Percentiles rank a stretch among this genome's conserved stretches.
Conservation (phyloP, 2,329 filamentous ascomycete genomes). For the Grosmannia clavigera region DNA sequence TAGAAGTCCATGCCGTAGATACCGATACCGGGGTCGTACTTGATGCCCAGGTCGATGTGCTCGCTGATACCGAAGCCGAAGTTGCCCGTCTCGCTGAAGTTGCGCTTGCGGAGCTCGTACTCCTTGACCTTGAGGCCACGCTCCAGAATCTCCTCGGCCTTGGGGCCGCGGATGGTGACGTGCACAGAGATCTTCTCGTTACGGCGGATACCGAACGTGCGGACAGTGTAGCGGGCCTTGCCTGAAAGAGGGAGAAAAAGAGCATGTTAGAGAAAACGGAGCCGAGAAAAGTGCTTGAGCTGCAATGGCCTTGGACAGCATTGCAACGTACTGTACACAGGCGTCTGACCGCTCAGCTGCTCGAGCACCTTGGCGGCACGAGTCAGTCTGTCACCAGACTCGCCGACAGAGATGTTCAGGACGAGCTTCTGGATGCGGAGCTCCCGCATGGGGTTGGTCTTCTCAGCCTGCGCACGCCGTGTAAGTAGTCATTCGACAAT, state of each 20-base stretch:
- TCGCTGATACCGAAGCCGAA: conserved; percentile 99
- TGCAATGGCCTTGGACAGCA: background rate
- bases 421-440: conserved; percentile 99
- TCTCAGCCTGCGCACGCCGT: conserved; percentile 49
- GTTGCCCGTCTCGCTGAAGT: conserved; percentile 99
- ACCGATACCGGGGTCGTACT: conserved; percentile 97
- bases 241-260: conserved; percentile 33
- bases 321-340: conserved; percentile 70
- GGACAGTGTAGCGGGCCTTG: conserved; percentile 99
- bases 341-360: conserved; percentile 98
- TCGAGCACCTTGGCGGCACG: conserved; percentile 99
- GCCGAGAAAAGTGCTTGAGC: background rate
- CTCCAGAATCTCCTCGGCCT: conserved; percentile 99
- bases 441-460: conserved; percentile 99
- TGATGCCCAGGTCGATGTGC: conserved; percentile 99
- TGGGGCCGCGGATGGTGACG: conserved; percentile 94
- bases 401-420: conserved; percentile 98
- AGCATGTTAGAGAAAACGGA: background rate
- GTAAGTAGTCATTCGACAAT: conserved; percentile 15
- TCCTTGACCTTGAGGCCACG: conserved; percentile 99
- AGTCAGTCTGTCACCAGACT: conserved; percentile 99
- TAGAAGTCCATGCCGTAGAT: conserved; percentile 99
- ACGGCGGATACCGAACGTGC: conserved; percentile 99
- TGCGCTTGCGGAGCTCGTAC: conserved; percentile 98
- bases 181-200: conserved; percentile 99